Percentiles rank a stretch among this genome's conserved stretches.
These are phyloP conservation scores for Pulveroboletus sp. DNA, from an alignment of 768 basidiomycete species.

Conservation along the genomic window DNA sequence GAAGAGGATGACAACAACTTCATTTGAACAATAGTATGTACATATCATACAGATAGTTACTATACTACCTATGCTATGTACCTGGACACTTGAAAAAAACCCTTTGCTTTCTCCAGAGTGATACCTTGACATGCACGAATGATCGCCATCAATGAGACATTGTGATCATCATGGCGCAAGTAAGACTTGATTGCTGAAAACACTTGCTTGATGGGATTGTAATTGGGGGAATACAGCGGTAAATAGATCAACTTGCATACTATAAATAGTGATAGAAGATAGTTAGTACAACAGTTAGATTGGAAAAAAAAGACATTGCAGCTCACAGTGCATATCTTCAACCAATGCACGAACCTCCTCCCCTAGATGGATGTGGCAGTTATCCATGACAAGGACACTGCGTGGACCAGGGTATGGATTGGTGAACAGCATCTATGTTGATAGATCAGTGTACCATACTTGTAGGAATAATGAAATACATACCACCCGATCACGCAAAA, in stretches of 20 bases:
- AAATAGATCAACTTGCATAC: too few relatives aligned
- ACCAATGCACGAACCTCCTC: conserved; percentile 17
- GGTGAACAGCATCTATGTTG: not conserved
- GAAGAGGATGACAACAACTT: not conserved
- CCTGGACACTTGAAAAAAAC: conserved; percentile 1
- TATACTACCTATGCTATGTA: conserved; percentile 1
- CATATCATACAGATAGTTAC: not conserved
- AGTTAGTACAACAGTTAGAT: not conserved
- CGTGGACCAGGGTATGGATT: not conserved
- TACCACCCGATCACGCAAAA: conserved; percentile 9
- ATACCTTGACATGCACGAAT: conserved; percentile 5
- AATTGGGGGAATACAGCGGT: not conserved
- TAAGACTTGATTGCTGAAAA: not conserved
- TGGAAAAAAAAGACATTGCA: not conserved
- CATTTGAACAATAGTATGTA: too few relatives aligned
- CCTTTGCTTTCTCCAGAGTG: not conserved
- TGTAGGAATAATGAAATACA: not conserved
- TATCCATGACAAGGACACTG: conserved; percentile 22
- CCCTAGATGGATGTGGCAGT: conserved; percentile 24
- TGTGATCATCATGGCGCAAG: too few relatives aligned
- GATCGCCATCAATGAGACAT: too few relatives aligned
- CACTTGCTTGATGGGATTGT: not conserved
- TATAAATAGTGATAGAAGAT: not conserved
- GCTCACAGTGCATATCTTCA: conserved; percentile 22
- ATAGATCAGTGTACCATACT: not conserved